A percentile compares a stretch with the other conserved stretches of the same genome.
Evolutionary conservation across 352 stramenopile genomes (phyloP).

Genomic region (Globisporangium radiosum): DNA sequence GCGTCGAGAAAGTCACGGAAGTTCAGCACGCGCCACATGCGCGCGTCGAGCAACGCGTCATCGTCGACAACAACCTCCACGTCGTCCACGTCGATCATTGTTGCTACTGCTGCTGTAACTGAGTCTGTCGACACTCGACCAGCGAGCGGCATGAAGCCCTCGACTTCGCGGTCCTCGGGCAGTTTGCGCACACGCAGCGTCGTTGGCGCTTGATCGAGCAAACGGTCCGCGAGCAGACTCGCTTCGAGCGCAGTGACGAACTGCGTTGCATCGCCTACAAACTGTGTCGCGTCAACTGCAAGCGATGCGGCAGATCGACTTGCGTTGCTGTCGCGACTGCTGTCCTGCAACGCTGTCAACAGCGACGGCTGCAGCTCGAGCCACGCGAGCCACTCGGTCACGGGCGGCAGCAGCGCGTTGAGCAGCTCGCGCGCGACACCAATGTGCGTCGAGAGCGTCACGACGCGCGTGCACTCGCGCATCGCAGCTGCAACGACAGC

Average conservation of each 20-base stretch:
- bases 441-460: slow-evolving; percentile 7
- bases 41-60: slow-evolving; percentile 13
- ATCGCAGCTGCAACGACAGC: slow-evolving; percentile 9
- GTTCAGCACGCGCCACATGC: slow-evolving; percentile 17
- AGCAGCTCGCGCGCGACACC: slow-evolving; percentile 13
- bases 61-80: not conserved
- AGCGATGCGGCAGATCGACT: not conserved
- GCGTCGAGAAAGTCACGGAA: slow-evolving; percentile 1
- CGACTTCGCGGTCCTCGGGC: slow-evolving; percentile 34
- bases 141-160: slow-evolving; percentile 30
- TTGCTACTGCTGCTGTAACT: not conserved
- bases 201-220: slow-evolving; percentile 10
- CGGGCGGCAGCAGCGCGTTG: slow-evolving; percentile 30
- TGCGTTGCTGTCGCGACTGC: not conserved
- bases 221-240: slow-evolving; percentile 15
- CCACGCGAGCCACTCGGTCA: slow-evolving; percentile 38
- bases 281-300: not conserved
- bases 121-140: not conserved
- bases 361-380: slow-evolving; percentile 29
- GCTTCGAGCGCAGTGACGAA: slow-evolving; percentile 11
- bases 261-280: slow-evolving; percentile 8
- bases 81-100: not conserved
- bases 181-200: slow-evolving; percentile 8
- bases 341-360: not conserved
- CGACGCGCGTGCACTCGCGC: slow-evolving; percentile 11